phyloP scores from a whole-genome alignment of 179 eudicot species.

The Sideroxylon spinosum region DNA sequence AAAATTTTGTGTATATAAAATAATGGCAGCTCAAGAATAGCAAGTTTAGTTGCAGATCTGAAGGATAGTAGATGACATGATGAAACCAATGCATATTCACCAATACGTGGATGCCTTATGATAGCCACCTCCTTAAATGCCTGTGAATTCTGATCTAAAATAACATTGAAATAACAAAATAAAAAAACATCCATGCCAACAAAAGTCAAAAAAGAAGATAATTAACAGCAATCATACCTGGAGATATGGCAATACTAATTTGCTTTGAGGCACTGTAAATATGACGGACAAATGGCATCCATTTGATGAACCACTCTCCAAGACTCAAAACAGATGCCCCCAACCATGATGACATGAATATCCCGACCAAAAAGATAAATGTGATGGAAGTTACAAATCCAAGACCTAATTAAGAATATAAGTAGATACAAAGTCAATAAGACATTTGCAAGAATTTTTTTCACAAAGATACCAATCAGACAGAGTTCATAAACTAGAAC shows the following conservation, averaged over 20 bases:
- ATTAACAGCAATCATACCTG: slow-evolving; percentile 33
- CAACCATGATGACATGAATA: slow-evolving; percentile 76
- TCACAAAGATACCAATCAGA: neutral
- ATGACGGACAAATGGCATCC: slow-evolving; percentile 68
- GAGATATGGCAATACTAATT: slow-evolving; percentile 69
- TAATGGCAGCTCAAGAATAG: neutral
- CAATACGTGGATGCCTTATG: slow-evolving; percentile 72
- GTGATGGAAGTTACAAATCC: slow-evolving; percentile 73
- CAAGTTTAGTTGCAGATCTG: slow-evolving; percentile 33
- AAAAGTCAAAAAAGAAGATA: neutral
- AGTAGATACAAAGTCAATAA: slow-evolving; percentile 6
- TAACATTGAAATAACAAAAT: neutral
- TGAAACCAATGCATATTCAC: slow-evolving; percentile 77
- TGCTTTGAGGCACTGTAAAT: slow-evolving; percentile 74
- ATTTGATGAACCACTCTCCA: slow-evolving; percentile 73
- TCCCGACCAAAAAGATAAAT: slow-evolving; percentile 66
- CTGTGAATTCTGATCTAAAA: slow-evolving; percentile 62
- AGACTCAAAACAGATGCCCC: slow-evolving; percentile 60
- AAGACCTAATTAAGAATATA: slow-evolving; percentile 36
- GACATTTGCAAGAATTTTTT: neutral
- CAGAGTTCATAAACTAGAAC: neutral
- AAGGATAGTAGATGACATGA: slow-evolving; percentile 66
- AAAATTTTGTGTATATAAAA: neutral
- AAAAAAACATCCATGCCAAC: neutral
- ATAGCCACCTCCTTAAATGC: slow-evolving; percentile 82